phyloP scores from a whole-genome alignment of 495 filamentous ascomycete genomes.

The Immersiella caudata region DNA sequence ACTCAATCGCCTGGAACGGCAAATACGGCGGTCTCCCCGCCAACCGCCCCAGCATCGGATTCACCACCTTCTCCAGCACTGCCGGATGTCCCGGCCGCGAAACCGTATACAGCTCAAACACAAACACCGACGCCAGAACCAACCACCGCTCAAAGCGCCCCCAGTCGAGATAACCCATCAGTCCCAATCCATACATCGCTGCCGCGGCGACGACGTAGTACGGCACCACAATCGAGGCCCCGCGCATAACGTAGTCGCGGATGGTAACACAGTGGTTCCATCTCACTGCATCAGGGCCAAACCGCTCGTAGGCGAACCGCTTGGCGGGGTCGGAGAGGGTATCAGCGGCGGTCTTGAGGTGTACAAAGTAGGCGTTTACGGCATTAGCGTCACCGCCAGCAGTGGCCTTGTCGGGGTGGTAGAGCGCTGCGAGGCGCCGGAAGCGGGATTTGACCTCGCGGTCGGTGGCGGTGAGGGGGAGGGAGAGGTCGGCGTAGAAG shows the following conservation, averaged over 20 bases:
- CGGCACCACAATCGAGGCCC: constrained; percentile 57
- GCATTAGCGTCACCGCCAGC: constrained; percentile 27
- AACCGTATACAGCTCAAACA: constrained; percentile 73
- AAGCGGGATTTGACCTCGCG: constrained; percentile 81
- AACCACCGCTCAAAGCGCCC: constrained; percentile 91
- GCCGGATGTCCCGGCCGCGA: constrained; percentile 64
- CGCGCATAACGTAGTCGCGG: constrained; percentile 71
- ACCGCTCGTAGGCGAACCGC: constrained; percentile 91
- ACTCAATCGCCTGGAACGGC: constrained; percentile 81
- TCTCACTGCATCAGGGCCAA: constrained; percentile 73
- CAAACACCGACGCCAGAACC: constrained; percentile 65
- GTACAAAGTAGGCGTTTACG: constrained; percentile 69
- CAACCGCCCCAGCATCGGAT: constrained; percentile 59
- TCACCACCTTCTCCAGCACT: constrained; percentile 61
- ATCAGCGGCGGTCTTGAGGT: constrained; percentile 81
- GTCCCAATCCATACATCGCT: constrained; percentile 67
- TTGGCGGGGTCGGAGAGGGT: constrained; percentile 76
- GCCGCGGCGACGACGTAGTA: constrained; percentile 68
- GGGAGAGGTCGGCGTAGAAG: constrained; percentile 76
- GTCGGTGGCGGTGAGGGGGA: constrained; percentile 69
- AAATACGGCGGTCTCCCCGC: constrained; percentile 61
- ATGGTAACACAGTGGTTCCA: constrained; percentile 65
- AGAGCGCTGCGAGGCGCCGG: constrained; percentile 76
- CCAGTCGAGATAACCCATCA: constrained; percentile 80
- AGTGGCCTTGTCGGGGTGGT: constrained; percentile 83